Evolutionary conservation across 495 filamentous ascomycete species (phyloP), one percentile per base, ranked within the genome.

Genomic region (Lentithecium fluviatile): DNA sequence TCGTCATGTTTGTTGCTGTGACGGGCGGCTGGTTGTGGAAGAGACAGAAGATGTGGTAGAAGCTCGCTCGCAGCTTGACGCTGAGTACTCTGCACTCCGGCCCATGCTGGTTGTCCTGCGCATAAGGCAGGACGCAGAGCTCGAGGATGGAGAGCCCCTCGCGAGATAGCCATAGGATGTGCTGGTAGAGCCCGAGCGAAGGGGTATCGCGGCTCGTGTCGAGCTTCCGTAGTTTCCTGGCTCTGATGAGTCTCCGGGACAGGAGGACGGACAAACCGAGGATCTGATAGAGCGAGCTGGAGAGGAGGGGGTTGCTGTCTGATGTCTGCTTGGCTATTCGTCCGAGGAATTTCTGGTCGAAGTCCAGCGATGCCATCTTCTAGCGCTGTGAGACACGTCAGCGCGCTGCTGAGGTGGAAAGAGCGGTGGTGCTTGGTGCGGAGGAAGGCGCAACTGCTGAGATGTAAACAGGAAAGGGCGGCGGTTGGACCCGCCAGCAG

Each of bases 311-410:
- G 68, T 89, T 91, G 65, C 87, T 82, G 43, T 79, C 73, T 65
- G 83, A 80, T 60, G 86, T 91, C 36, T 81, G 77, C 72, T 84
- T 87, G 64, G 94, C 93, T 66, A 95, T 87, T 66, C 83, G 83
- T 72, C 89, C 91, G 65, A 98, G 80, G 75, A 91, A 95, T 77
- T 97, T 97, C 77, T 96, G 91, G 73, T 97, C 94, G 45, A 97
- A 89, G 74, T 96, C 91, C 47, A 90, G 91, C 72, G 90, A 91
- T 74, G 95, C 93, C 94, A 97, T 97, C 49, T 60, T 58, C 46
- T 52, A 52, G 36, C 42, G 51, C 65, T 68, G 37, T 23, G 12
- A 12, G 49, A 54, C 17, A 11, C n/a, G 61, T 64, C 48, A 65
- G 60, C 29, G 26, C 19, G 21, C 8, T 42, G 13, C 20, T 51